phyloP scores from a whole-genome alignment of 202 grass and related monocot species.

The Eragrostis tef region DNA sequence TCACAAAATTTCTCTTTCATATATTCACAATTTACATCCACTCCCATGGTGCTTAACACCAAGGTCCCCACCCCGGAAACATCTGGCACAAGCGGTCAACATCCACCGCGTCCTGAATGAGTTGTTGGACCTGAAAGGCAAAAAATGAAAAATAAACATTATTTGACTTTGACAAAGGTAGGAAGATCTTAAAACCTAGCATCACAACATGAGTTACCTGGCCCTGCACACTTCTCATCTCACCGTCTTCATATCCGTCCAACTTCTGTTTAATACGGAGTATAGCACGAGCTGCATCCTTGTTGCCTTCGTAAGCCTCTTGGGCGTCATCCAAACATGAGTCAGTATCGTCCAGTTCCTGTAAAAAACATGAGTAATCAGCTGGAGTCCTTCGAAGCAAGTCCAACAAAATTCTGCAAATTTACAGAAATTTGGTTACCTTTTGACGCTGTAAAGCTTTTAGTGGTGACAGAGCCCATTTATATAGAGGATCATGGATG shows the following conservation, averaged over 20 bases:
- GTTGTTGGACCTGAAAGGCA: slow-evolving; percentile 74
- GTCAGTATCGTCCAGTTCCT: slow-evolving; percentile 84
- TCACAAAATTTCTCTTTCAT: slow-evolving; percentile 28
- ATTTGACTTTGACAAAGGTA: slow-evolving; percentile 24
- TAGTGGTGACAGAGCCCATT: slow-evolving; percentile 96
- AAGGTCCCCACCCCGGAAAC: slow-evolving; percentile 97
- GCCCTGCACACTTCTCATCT: slow-evolving; percentile 92
- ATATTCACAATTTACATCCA: slow-evolving; percentile 35
- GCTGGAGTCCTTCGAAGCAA: neutral
- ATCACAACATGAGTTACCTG: slow-evolving; percentile 52
- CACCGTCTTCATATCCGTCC: slow-evolving; percentile 86
- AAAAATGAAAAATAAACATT: slow-evolving; percentile 17
- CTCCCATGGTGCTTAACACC: slow-evolving; percentile 43
- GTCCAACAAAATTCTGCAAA: neutral
- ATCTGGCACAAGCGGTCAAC: slow-evolving; percentile 82
- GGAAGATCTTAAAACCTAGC: slow-evolving; percentile 10
- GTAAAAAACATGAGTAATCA: slow-evolving; percentile 9
- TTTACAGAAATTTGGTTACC: slow-evolving; percentile 45
- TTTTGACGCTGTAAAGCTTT: slow-evolving; percentile 96
- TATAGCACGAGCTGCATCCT: slow-evolving; percentile 88
- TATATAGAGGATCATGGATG: slow-evolving; percentile 94
- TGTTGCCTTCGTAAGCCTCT: slow-evolving; percentile 85
- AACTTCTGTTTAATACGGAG: slow-evolving; percentile 90
- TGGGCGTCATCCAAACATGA: slow-evolving; percentile 76
- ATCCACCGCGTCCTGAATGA: slow-evolving; percentile 87